Percentiles rank a stretch among this genome's conserved stretches.
Evolutionary conservation across 805 yeast genomes (phyloP).

Genomic region (Nakazawaea ernobii): DNA sequence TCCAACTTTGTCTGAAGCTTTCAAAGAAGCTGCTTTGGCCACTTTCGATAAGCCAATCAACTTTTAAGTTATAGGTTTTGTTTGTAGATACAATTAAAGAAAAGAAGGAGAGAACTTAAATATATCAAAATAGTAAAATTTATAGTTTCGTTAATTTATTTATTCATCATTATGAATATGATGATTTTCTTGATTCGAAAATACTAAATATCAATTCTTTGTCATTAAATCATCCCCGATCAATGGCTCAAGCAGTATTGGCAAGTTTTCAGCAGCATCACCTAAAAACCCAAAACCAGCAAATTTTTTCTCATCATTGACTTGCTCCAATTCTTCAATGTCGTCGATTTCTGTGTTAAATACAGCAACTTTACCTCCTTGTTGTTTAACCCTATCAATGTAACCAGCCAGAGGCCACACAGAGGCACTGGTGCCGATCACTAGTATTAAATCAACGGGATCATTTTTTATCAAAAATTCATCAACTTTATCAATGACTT

Average conservation of each 20-base stretch:
- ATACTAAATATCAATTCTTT: background rate
- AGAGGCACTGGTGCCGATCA: conserved; percentile 79
- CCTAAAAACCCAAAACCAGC: conserved; percentile 72
- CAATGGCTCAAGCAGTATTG: conserved; percentile 56
- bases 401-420: conserved; percentile 94
- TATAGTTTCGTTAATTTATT: background rate
- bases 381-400: conserved; percentile 65
- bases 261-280: conserved; percentile 70
- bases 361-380: conserved; percentile 80
- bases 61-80: conserved; percentile 37
- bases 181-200: background rate
- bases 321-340: conserved; percentile 33
- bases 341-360: conserved; percentile 68
- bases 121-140: no score
- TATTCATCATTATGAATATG: background rate
- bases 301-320: conserved; percentile 28
- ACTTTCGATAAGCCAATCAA: conserved; percentile 90
- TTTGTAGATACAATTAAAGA: no score
- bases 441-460: conserved; percentile 67
- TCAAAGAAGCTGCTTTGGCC: conserved; percentile 95
- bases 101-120: no score
- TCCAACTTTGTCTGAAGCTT: conserved; percentile 96
- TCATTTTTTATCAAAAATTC: conserved; percentile 50
- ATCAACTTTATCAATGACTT: conserved; percentile 61
- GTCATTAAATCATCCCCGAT: background rate